Percentiles rank a stretch among this genome's conserved stretches.
Conservation (phyloP, 2,329 filamentous ascomycete genomes). For the Pseudogymnoascus sp. region DNA sequence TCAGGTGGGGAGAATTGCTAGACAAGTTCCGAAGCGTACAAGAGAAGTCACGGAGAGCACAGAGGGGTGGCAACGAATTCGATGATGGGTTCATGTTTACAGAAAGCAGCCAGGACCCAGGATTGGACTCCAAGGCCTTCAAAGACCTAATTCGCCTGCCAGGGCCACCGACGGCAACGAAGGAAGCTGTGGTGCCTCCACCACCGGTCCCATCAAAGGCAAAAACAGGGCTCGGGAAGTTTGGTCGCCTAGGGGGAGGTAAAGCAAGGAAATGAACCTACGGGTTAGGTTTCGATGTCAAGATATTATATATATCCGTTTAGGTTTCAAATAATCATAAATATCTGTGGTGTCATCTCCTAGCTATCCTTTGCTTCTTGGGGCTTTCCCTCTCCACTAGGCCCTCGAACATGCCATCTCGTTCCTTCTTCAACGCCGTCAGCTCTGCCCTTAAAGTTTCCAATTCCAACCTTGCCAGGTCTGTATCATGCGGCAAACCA, state of each 20-base stretch:
- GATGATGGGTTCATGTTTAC: constrained; percentile 46
- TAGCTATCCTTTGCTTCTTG: constrained; percentile 33
- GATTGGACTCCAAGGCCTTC: constrained; percentile 32
- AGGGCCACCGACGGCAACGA: constrained; percentile 39
- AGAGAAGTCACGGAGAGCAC: constrained; percentile 70
- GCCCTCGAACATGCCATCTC: constrained; percentile 70
- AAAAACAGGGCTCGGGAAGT: constrained; percentile 58
- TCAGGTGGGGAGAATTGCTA: constrained; percentile 86
- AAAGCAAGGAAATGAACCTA: constrained; percentile 10
- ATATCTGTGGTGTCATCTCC: constrained; percentile 16
- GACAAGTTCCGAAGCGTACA: constrained; percentile 93
- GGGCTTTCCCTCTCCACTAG: constrained; percentile 59
- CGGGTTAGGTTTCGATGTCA: not conserved
- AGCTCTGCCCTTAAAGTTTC: constrained; percentile 61
- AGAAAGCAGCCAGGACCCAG: constrained; percentile 32
- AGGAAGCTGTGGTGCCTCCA: constrained; percentile 34
- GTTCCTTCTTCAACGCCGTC: constrained; percentile 49
- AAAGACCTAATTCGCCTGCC: constrained; percentile 29
- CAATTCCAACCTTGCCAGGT: constrained; percentile 63
- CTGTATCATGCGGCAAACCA: constrained; percentile 64
- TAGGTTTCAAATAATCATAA: constrained; percentile 2
- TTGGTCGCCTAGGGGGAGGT: constrained; percentile 65
- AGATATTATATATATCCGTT: constrained; percentile 4
- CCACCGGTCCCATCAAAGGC: constrained; percentile 46
- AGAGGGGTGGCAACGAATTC: constrained; percentile 44